Evolutionary conservation across 208 protist species (phyloP).

Genomic region (Trypanosoma avium): DNA sequence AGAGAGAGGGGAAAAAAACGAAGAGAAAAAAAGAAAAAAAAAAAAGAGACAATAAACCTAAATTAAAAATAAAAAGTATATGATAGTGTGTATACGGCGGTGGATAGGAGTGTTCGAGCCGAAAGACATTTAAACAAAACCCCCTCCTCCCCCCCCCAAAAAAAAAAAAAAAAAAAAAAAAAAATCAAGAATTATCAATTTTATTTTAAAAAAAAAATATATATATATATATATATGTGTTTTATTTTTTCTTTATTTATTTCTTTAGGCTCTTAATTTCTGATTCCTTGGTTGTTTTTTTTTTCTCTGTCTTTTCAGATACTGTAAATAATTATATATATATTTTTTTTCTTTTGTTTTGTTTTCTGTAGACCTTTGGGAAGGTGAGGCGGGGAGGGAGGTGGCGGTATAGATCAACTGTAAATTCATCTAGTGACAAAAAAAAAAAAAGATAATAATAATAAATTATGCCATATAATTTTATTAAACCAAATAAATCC

Average conservation of each 20-base stretch:
- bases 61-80: not conserved
- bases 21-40: slow-evolving; percentile 22
- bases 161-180: not conserved
- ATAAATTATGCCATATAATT: slow-evolving; percentile 16
- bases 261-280: not conserved
- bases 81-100: not conserved
- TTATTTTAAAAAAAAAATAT: not conserved
- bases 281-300: not conserved
- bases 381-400: not conserved
- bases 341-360: too few species aligned
- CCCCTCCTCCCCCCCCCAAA: not conserved
- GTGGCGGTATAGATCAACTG: not conserved
- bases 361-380: not conserved
- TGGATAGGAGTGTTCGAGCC: not conserved
- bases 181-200: not conserved
- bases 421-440: not conserved
- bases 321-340: too few species aligned
- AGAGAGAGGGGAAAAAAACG: slow-evolving; percentile 7
- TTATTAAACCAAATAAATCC: slow-evolving; percentile 11
- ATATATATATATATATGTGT: not conserved
- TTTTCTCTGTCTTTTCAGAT: not conserved
- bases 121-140: not conserved
- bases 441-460: not conserved
- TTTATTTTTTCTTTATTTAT: not conserved
- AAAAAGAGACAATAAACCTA: not conserved